A percentile compares a stretch with the other conserved stretches of the same genome.
phyloP scores from a whole-genome alignment of 441 rosid genomes.

The Theobroma grandiflorum region DNA sequence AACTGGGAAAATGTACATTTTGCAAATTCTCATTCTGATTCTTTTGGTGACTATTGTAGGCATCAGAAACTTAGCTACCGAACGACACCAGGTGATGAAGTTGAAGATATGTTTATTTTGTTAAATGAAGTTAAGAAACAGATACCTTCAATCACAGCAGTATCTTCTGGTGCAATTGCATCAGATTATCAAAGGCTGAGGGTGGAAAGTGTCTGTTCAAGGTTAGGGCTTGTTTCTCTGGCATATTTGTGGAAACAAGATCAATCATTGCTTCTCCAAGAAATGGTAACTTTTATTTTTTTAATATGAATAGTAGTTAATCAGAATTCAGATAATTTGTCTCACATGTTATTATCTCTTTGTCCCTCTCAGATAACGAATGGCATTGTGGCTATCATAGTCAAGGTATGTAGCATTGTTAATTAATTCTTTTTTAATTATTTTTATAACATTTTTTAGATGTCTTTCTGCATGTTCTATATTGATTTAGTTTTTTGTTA shows the following conservation, averaged over 20 bases:
- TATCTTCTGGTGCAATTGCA: slow-evolving; percentile 97
- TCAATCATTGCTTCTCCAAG: slow-evolving; percentile 90
- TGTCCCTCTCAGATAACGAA: slow-evolving; percentile 63
- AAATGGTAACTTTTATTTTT: slow-evolving; percentile 74
- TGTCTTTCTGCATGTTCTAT: slow-evolving; percentile 9
- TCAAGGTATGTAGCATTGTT: slow-evolving; percentile 60
- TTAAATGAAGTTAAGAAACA: slow-evolving; percentile 81
- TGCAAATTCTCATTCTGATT: neutral
- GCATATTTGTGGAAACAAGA: slow-evolving; percentile 98
- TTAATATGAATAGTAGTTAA: slow-evolving; percentile 10
- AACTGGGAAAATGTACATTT: neutral
- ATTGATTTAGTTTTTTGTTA: neutral
- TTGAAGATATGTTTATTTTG: slow-evolving; percentile 92
- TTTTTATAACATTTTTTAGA: neutral
- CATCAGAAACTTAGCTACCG: slow-evolving; percentile 79
- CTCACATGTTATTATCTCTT: slow-evolving; percentile 23
- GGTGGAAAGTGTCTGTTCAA: slow-evolving; percentile 95
- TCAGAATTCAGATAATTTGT: slow-evolving; percentile 21
- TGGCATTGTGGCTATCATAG: slow-evolving; percentile 73
- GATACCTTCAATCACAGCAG: slow-evolving; percentile 82
- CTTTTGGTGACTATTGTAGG: slow-evolving; percentile 46
- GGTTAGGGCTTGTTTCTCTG: slow-evolving; percentile 98
- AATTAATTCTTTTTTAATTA: neutral
- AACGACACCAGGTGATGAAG: slow-evolving; percentile 87
- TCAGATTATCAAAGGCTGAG: slow-evolving; percentile 95